Evolutionary conservation across 495 filamentous ascomycete genomes (phyloP).

Genomic region (Talaromyces stipitatus): DNA sequence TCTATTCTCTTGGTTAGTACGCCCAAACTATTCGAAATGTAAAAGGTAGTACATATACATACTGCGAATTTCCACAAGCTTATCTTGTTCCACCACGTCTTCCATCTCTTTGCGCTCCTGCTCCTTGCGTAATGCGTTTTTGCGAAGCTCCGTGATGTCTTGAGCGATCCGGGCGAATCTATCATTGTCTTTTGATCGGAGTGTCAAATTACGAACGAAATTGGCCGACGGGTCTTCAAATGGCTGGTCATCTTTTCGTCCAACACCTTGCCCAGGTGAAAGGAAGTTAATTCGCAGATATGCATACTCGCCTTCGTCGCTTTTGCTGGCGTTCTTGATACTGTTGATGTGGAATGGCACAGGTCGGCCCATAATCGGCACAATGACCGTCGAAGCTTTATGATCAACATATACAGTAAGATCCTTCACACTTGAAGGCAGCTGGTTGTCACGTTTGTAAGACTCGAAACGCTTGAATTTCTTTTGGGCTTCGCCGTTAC

Average conservation of each 20-base stretch:
- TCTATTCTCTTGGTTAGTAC: constrained; percentile 43
- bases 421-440: constrained; percentile 74
- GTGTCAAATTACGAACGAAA: constrained; percentile 90
- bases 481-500: constrained; percentile 88
- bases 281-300: constrained; percentile 96
- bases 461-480: constrained; percentile 98
- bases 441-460: constrained; percentile 96
- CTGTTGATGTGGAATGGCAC: constrained; percentile 99
- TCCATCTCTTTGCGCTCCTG: constrained; percentile 99
- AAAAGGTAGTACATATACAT: constrained; percentile 19
- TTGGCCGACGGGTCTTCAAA: constrained; percentile 95
- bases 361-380: constrained; percentile 95
- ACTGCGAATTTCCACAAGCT: constrained; percentile 87
- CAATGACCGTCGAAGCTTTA: constrained; percentile 81
- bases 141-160: constrained; percentile 89
- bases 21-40: constrained; percentile 4
- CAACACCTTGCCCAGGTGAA: constrained; percentile 95
- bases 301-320: constrained; percentile 86
- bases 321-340: constrained; percentile 96
- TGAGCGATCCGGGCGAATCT: constrained; percentile 82
- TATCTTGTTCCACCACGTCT: constrained; percentile 99
- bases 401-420: constrained; percentile 82
- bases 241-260: constrained; percentile 94
- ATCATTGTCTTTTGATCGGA: constrained; percentile 80
- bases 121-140: constrained; percentile 78